Evolutionary conservation across 2,329 filamentous ascomycete genomes (phyloP), one percentile per base, ranked within the genome.

Genomic region (Sporothrix phasma): DNA sequence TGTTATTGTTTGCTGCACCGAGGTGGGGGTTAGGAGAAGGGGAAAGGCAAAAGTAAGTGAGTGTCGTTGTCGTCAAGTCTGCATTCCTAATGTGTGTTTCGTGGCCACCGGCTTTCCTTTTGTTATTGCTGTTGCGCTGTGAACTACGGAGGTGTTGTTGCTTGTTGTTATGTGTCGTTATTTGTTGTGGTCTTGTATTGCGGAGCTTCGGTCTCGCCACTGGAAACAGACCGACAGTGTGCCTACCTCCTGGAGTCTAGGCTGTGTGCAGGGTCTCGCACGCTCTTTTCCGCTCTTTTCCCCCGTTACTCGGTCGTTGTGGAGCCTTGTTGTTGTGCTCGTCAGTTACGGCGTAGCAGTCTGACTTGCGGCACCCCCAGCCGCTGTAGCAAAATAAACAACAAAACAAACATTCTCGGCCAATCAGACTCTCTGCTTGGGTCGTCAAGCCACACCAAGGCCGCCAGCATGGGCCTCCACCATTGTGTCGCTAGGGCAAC

Each of bases 401-500:
- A 22, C 39, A 67, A 6, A 66, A 64, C 63, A 68, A 41, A 15
- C 31, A 31, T 8, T 17, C 6, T n/a, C 8, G 34, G 66, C 68
- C 68, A 69, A 69, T 69, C 51, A 65, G 15, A 39, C 46, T 1
- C 34, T 10, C 3, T 10, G 8, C 22, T 34, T 13, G 13, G 31
- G 49, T 39, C 46, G 26, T 53, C 54, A 66, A 67, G 65, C 67
- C 65, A 65, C 65, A 63, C 19, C 59, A 19, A 46, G 29, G 26
- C 45, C 53, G 11, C 54, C 43, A 24, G 51, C 53, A 37, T 22
- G 22, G 63, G 59, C 13, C 61, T 26, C 19, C 15, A 56, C 5
- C 15, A 51, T 31, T 19, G 34, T 37, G 67, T 69, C 64, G 24
- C 65, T 63, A 67, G 37, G 61, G 65, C 68, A 69, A 69, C 68